Base-by-base conservation (phyloP, 2,329 filamentous ascomycete species). In the Talaromyces sp. region DNA sequence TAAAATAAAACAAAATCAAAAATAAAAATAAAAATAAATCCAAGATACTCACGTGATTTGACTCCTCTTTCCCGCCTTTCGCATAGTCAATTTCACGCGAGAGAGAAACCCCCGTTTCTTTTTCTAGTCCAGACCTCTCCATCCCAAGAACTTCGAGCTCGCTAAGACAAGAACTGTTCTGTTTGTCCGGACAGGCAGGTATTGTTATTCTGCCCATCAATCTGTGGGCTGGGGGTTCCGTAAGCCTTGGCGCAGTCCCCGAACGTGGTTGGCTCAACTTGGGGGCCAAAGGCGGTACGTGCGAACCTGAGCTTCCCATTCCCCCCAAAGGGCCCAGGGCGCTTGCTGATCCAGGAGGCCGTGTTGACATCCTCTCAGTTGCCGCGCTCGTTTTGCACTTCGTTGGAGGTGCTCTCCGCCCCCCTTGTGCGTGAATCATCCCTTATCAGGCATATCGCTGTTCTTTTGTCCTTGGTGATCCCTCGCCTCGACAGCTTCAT, bases 281-380 rank as follows among this genome's bases (percentile, higher is more conserved):
- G 49, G 53, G 53, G 53, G 49, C 53, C 50, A 55, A 55, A 55
- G 53, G 49, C 53, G 53, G 53, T 55, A 55, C 46, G 53, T 55
- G 49, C 49, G 51, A 54, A 42, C 48, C 51, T 54, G 42, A 40
- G 46, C 46, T 47, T 33, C 37, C 37, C n/a, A 39, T 42, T 49
- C 36, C 49, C 42, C 49, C 42, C 44, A 47, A 46, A 46, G 43
- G 43, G 43, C 49, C 44, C 44, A 19, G 42, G 42, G 49, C 49
- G 48, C 49, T 51, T 43, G 52, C 52, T 55, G 49, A 55, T 55
- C 53, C 53, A 55, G 53, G 53, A 55, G 53, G 49, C 49, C 45
- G 49, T 55, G 53, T 55, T 55, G 53, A 55, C 53, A 51, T 51
- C 47, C 43, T 45, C 35, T 33, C 41, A 51, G 51, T 49, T 37